Conservation (phyloP, 225 moss, liverwort and hornwort genomes). For the Polytrichum commune region DNA sequence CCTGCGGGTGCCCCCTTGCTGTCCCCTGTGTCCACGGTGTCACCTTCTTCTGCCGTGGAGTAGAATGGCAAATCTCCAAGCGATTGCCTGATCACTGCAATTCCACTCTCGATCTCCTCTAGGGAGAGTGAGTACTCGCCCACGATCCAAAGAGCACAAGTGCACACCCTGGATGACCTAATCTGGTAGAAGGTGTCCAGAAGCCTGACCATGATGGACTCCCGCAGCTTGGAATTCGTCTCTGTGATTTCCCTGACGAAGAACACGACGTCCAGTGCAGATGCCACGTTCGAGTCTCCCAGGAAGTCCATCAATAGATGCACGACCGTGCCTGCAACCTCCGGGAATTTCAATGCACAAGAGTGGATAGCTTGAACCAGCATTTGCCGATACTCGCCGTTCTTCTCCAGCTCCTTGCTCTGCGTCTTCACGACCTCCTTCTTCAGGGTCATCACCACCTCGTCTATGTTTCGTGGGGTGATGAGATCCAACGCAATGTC, state of each 20-base stretch:
- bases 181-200: constrained; percentile 88
- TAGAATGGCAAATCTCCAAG: constrained; percentile 88
- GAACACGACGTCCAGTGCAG: constrained; percentile 90
- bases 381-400: constrained; percentile 61
- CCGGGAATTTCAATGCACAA: constrained; percentile 53
- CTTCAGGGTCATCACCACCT: constrained; percentile 67
- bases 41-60: constrained; percentile 65
- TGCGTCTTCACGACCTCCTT: constrained; percentile 91
- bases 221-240: constrained; percentile 79
- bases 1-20: constrained; percentile 21
- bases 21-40: constrained; percentile 42
- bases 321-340: constrained; percentile 55
- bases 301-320: constrained; percentile 82
- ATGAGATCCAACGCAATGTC: constrained; percentile 96
- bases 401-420: constrained; percentile 68
- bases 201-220: constrained; percentile 80
- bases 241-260: constrained; percentile 89
- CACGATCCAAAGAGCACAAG: constrained; percentile 91
- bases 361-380: constrained; percentile 56
- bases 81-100: constrained; percentile 78
- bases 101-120: constrained; percentile 79
- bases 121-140: constrained; percentile 82
- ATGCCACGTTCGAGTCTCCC: constrained; percentile 85
- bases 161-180: constrained; percentile 84
- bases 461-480: constrained; percentile 86